Evolutionary conservation across 768 basidiomycete genomes (phyloP).

Genomic region (Pleurotus sapidus): DNA sequence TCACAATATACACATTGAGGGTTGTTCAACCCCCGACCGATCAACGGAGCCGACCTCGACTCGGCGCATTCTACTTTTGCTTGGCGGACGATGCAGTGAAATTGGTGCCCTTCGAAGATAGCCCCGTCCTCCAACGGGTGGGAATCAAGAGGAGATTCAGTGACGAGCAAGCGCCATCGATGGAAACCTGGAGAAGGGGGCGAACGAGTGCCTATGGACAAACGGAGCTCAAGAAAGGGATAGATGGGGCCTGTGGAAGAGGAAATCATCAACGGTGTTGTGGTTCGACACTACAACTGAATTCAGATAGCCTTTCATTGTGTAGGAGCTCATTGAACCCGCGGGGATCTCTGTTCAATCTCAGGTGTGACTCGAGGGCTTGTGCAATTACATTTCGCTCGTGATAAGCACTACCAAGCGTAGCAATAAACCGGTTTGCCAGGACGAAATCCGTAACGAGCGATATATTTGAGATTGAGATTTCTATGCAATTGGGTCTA

Average conservation of each 20-base stretch:
- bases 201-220: conserved; percentile 53
- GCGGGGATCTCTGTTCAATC: too few species aligned
- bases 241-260: conserved; percentile 47
- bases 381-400: too few species aligned
- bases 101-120: conserved; percentile 42
- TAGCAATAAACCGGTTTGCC: too few species aligned
- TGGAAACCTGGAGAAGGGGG: conserved; percentile 50
- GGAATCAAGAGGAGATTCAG: conserved; percentile 37
- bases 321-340: too few species aligned
- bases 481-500: too few species aligned
- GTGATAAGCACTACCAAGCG: too few species aligned
- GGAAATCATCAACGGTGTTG: conserved; percentile 51
- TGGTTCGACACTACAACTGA: conserved; percentile 58
- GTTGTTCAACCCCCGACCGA: conserved; percentile 51
- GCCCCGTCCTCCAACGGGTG: conserved; percentile 43
- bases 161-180: conserved; percentile 43
- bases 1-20: too few species aligned
- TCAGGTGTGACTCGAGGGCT: too few species aligned
- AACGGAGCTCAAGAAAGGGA: conserved; percentile 35
- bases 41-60: conserved; percentile 45
- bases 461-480: too few species aligned
- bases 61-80: conserved; percentile 59
- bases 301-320: background rate
- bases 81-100: conserved; percentile 48
- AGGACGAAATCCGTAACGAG: too few species aligned